Evolutionary conservation across 306 rosid genomes (phyloP).

Genomic region (Arachis stenosperma): DNA sequence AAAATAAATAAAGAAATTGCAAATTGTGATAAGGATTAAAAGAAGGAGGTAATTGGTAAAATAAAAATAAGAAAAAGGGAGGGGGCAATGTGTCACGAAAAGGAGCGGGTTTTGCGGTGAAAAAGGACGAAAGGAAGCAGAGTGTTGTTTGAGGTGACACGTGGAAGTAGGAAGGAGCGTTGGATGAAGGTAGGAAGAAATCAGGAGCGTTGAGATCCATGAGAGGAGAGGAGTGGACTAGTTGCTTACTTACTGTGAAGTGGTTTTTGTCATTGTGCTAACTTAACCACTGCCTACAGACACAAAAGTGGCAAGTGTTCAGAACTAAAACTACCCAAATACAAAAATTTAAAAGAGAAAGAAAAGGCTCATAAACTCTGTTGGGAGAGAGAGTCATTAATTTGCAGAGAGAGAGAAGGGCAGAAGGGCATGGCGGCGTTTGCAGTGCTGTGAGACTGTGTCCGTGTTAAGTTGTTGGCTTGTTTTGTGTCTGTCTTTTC

Average conservation of each 20-base stretch:
- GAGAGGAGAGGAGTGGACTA: conserved; percentile 33
- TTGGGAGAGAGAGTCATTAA: conserved; percentile 47
- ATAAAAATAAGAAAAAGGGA: conserved; percentile 40
- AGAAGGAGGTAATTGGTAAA: background rate
- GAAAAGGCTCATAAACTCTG: conserved; percentile 42
- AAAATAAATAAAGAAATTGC: background rate
- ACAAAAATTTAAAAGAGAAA: background rate
- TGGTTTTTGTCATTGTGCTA: conserved; percentile 39
- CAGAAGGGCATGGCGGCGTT: conserved; percentile 89
- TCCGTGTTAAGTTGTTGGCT: conserved; percentile 26
- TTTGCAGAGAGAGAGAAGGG: conserved; percentile 49
- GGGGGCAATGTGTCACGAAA: conserved; percentile 58
- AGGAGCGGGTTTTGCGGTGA: conserved; percentile 97
- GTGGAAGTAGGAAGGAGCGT: background rate
- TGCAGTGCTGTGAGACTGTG: conserved; percentile 56
- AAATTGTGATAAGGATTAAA: background rate
- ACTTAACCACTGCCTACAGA: conserved; percentile 36
- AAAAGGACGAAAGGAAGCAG: conserved; percentile 58
- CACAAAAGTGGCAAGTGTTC: conserved; percentile 50
- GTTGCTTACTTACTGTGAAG: conserved; percentile 4
- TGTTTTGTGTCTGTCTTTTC: background rate
- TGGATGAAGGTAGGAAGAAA: conserved; percentile 38
- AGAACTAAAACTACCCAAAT: conserved; percentile 14
- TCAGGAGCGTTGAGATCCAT: conserved; percentile 45
- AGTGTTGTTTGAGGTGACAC: conserved; percentile 54